Evolutionary conservation across 1,284 basidiomycete species (phyloP), one percentile per base, ranked within the genome.

Genomic region (Pseudozyma tsukubaensis): DNA sequence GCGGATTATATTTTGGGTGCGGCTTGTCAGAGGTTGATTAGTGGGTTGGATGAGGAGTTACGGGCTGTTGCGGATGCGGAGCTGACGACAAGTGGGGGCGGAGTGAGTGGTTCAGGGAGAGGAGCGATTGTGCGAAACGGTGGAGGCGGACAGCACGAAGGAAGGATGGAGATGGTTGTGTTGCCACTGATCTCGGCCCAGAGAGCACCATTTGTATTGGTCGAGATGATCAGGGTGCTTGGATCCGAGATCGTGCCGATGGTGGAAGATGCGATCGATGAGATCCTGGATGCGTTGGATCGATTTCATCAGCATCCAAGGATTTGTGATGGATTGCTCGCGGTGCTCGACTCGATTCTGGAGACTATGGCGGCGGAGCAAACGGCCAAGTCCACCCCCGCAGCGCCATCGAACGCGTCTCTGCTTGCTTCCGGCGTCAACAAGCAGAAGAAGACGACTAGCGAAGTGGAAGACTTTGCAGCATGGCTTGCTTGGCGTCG

Each of bases 231-330:
- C 35, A 63, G 78, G 0, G 63, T 82, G 44, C 71, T 84, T 1
- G 83, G 83, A 12, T 58, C 68, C 3, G 78, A 82, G 36, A 77
- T 76, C 11, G 52, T 84, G 12, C 78, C 78, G 4, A 72, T 77
- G 57, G 78, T 84, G 4, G 77, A 84, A 40, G 83, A 84, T 60
- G 79, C 82, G 16, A 72, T 84, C 16, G 83, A 84, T 50, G 83
- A 84, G 59, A 72, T 84, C 7, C 49, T 84, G 2, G 78, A 83
- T 40, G 82, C 82, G 1, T 49, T 84, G 14, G 83, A 84, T 57
- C 68, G 79, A 2, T 83, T 81, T 47, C 82, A 84, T 50, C 67
- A 68, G 9, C 69, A 81, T 50, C 48, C 69, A 12, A 62, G 67
- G 4, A 66, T 83, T 7, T 75, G 71, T 42, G 73, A 76, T 40